Evolutionary conservation across 2,329 filamentous ascomycete species (phyloP), one percentile per base, ranked within the genome.

Genomic region (Falciphora oryzae): DNA sequence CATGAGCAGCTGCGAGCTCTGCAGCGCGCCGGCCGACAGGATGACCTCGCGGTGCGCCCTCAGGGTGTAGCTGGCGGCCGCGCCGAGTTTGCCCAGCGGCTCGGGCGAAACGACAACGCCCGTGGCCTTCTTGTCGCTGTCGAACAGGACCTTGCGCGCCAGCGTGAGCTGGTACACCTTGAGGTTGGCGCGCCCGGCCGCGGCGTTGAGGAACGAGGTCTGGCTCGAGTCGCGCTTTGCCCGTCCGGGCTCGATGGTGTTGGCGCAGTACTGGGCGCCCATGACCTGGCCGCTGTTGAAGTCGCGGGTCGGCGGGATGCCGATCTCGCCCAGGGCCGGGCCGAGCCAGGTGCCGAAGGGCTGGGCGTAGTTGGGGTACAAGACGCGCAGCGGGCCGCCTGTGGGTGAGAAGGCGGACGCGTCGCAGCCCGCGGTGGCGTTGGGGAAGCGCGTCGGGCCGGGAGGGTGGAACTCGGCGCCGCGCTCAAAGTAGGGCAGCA

Each of bases 1-100:
- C 67, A 81, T 76, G 6, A 82, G 73, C 32, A 82, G 69, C 25
- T 76, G 73, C 4, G 80, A 78, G 0, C 75, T 75, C 63, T 79
- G 75, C 66, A 81, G 73, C 0, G 75, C 70, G 2, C 80, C 80
- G 7, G 77, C 78, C 1, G 74, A 73, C 5, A 83, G 59, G 31
- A 82, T 76, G 3, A 82, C 74, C 65, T 82, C 80, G 31, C 70
- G 75, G 2, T 66, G 68, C 1, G 75, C 75, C 8, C 59, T 65
- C 14, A 73, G 66, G 0, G 60, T 69, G 61, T 65, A 63, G 38
- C 65, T 67, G 35, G 14, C 14, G 13, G 14, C 67, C 35, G 63
- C 65, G 35, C 35, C 35, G 14, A 6, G 2, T 4, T 38, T 38
- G 14, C 35, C 22, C 63, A 66, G 22, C 64, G 63, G 44, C 67